Evolutionary conservation across 805 yeast species (phyloP).

Genomic region (Starmerella davenportii): DNA sequence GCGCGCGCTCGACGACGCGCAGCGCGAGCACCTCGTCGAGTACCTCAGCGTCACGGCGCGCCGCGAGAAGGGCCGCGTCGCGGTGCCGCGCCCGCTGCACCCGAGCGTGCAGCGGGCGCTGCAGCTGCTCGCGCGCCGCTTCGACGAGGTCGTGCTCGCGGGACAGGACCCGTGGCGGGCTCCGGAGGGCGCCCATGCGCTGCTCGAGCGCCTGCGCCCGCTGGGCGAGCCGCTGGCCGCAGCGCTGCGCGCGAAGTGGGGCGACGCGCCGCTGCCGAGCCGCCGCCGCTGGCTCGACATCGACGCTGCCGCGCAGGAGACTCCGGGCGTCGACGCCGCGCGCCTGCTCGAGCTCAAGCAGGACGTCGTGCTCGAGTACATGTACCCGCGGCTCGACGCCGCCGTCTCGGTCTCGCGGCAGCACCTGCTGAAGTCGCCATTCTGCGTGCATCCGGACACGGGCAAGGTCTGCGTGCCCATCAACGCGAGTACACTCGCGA

Average conservation of each 20-base stretch:
- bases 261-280: slow-evolving; percentile 25
- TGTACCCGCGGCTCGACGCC: slow-evolving; percentile 84
- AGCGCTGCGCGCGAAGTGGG: slow-evolving; percentile 45
- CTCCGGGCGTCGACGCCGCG: slow-evolving; percentile 26
- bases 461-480: slow-evolving; percentile 87
- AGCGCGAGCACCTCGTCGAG: slow-evolving; percentile 63
- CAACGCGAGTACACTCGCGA: slow-evolving; percentile 23
- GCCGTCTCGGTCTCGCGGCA: slow-evolving; percentile 80
- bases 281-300: slow-evolving; percentile 63
- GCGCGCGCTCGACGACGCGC: slow-evolving; percentile 48
- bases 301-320: slow-evolving; percentile 28
- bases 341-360: slow-evolving; percentile 53
- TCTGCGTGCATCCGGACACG: slow-evolving; percentile 91
- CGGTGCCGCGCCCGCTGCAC: slow-evolving; percentile 62
- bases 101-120: slow-evolving; percentile 66
- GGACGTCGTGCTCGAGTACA: slow-evolving; percentile 58
- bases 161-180: slow-evolving; percentile 61
- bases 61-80: slow-evolving; percentile 30
- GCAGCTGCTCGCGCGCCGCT: slow-evolving; percentile 43
- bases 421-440: slow-evolving; percentile 89
- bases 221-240: slow-evolving; percentile 19
- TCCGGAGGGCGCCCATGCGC: slow-evolving; percentile 28
- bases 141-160: slow-evolving; percentile 44
- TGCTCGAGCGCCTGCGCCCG: slow-evolving; percentile 36
- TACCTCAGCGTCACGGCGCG: slow-evolving; percentile 54